Base-by-base conservation (phyloP, 331 rosid genomes). In the Quercus tomentella region DNA sequence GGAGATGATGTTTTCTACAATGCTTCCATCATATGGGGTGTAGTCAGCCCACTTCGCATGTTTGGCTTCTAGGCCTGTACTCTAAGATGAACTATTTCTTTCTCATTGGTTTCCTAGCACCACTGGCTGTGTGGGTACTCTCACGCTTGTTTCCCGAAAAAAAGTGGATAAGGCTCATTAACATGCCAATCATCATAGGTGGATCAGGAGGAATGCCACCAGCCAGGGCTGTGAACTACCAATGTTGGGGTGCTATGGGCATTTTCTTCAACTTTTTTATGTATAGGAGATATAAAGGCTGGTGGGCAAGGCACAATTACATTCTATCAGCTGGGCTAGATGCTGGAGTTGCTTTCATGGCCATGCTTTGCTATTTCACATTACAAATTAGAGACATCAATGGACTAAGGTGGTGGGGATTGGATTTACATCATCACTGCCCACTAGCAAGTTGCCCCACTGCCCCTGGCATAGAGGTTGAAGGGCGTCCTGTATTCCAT, bases 21-120 rank as follows among this genome's bases (percentile, higher is more conserved):
- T 28, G 88, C 91, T 25, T 87, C 89, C 2, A 85, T 87, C 84
- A 85, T 87, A 49, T 85, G 89, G 91, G 91, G 91, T 21, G 84
- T 87, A 6, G 78, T 87, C 0, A 87, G 91, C 22, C 91, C 88
- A 5, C 20, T 56, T 1, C 68, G 85, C 70, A 84, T 82, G 88
- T 87, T 87, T 77, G 73, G 85, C 6, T 75, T 3, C 49, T 60
- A 0, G 88, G 88, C 0, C 8, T 63, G 5, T 84, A 84, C 83
- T 83, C 85, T 0, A 68, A 72, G 51, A 69, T 87, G 83, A 84
- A 82, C 70, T 84, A 88, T 86, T 87, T 84, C 73, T 87, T 87
- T 80, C 82, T 84, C 33, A 2, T 82, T 1, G 91, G 91, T 7
- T 10, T 82, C 5, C 72, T 87, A 1, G 76, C 85, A 4, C 89